phyloP scores from a whole-genome alignment of 202 grass and related monocot genomes.

The Thinopyrum obtusiflorum region DNA sequence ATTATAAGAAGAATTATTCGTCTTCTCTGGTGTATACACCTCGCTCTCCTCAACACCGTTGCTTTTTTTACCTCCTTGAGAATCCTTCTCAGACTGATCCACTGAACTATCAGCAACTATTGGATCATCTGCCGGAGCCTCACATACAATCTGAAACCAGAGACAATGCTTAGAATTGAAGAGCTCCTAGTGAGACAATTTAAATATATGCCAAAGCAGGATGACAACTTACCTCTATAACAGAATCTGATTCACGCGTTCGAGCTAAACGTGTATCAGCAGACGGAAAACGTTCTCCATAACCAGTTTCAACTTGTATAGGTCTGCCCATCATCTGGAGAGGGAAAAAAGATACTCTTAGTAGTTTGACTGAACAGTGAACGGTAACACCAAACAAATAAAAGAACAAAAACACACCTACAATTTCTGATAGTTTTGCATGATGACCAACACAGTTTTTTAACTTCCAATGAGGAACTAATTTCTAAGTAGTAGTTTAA shows the following conservation, averaged over 20 bases:
- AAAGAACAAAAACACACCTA: not conserved
- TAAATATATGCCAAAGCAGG: slow-evolving; percentile 18
- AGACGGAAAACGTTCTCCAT: slow-evolving; percentile 77
- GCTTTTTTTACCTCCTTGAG: slow-evolving; percentile 40
- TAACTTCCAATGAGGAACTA: not conserved
- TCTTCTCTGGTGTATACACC: slow-evolving; percentile 36
- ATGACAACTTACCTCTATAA: slow-evolving; percentile 78
- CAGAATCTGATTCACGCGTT: slow-evolving; percentile 85
- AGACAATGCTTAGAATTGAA: slow-evolving; percentile 17
- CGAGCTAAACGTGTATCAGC: slow-evolving; percentile 74
- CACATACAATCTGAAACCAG: slow-evolving; percentile 66
- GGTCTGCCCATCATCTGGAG: slow-evolving; percentile 84
- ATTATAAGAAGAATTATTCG: slow-evolving; percentile 37
- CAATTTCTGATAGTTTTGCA: slow-evolving; percentile 9
- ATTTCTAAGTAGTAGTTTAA: not conserved
- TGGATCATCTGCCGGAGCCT: slow-evolving; percentile 57
- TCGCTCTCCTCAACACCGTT: slow-evolving; percentile 45
- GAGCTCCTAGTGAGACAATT: slow-evolving; percentile 12
- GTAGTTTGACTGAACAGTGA: not conserved
- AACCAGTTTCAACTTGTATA: slow-evolving; percentile 88
- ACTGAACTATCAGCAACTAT: slow-evolving; percentile 37
- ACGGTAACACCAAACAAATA: not conserved
- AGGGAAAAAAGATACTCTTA: slow-evolving; percentile 23
- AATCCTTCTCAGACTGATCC: slow-evolving; percentile 71
- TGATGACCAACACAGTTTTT: not conserved